Conservation (phyloP, 306 rosid species). For the Inga laurina region DNA sequence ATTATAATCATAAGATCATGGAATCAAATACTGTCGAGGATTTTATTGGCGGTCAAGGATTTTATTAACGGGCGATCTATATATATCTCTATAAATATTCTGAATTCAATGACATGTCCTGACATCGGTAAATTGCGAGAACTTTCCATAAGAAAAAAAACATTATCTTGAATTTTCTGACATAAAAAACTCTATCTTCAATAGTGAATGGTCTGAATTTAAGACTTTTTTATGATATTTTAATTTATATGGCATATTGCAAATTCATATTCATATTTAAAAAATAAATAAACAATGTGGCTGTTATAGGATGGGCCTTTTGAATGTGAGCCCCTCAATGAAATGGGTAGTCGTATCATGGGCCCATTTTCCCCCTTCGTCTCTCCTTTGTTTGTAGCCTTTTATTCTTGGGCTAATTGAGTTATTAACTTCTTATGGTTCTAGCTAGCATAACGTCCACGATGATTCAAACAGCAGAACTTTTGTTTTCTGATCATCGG, state of each 20-base stretch:
- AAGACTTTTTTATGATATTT: background rate
- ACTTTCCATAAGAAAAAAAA: no score
- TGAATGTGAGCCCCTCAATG: background rate
- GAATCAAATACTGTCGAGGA: no score
- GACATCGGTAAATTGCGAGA: no score
- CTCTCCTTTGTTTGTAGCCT: background rate
- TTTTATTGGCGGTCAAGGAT: no score
- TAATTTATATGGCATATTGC: background rate
- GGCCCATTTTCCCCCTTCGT: background rate
- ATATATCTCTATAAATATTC: no score
- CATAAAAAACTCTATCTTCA: background rate
- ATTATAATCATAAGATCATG: no score
- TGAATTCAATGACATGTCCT: no score
- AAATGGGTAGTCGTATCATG: background rate
- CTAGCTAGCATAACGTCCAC: no score
- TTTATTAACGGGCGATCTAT: no score
- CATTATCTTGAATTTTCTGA: no score
- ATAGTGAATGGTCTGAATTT: background rate
- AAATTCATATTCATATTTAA: no score
- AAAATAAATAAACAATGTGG: background rate
- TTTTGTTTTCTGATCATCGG: background rate
- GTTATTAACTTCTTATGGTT: background rate
- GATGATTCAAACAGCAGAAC: background rate
- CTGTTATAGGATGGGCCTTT: background rate
- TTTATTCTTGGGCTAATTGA: background rate